phyloP scores from a whole-genome alignment of 352 stramenopile genomes.

The Peronospora belbahrii region DNA sequence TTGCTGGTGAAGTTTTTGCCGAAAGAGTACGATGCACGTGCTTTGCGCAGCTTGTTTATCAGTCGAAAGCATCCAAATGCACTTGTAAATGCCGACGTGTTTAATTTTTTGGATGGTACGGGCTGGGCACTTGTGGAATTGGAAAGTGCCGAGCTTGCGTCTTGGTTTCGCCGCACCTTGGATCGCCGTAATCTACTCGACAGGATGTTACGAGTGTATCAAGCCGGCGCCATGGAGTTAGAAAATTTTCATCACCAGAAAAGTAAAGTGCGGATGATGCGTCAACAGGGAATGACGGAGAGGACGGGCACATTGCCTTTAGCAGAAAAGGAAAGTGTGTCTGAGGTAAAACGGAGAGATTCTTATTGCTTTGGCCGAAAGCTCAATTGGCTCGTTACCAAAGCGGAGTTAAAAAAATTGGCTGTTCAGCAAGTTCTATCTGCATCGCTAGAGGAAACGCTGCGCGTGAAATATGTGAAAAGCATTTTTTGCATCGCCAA shows the following conservation, averaged over 20 bases:
- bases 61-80: conserved; percentile 28
- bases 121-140: conserved; percentile 76
- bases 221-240: conserved; percentile 45
- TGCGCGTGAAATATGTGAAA: conserved; percentile 59
- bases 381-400: conserved; percentile 65
- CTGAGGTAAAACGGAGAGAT: conserved; percentile 8
- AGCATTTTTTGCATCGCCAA: conserved; percentile 59
- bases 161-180: conserved; percentile 45
- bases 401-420: conserved; percentile 45
- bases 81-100: conserved; percentile 49
- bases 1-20: conserved; percentile 65
- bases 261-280: conserved; percentile 36
- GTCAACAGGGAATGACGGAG: conserved; percentile 18
- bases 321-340: conserved; percentile 16
- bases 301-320: conserved; percentile 12
- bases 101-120: conserved; percentile 62
- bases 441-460: conserved; percentile 46
- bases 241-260: conserved; percentile 50
- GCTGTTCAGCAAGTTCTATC: conserved; percentile 64
- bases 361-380: conserved; percentile 62
- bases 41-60: conserved; percentile 43
- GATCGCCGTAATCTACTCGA: conserved; percentile 46
- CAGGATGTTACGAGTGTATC: conserved; percentile 49
- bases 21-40: conserved; percentile 34
- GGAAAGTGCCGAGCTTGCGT: conserved; percentile 33